Evolutionary conservation across 805 yeast species (phyloP).

Genomic region (Myxozyma kluyveri): DNA sequence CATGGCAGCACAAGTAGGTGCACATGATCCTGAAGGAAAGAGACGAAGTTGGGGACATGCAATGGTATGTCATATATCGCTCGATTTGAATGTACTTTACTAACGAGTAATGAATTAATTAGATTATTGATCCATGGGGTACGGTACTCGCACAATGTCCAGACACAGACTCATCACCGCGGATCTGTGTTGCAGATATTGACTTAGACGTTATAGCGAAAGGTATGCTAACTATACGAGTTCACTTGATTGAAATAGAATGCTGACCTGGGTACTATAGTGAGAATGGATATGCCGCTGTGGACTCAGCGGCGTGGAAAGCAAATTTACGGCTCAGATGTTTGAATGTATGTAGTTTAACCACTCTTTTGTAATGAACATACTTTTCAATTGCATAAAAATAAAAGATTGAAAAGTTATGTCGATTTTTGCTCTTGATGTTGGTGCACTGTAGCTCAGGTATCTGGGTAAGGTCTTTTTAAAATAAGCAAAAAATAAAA

Average conservation of each 20-base stretch:
- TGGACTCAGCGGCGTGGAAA: slow-evolving; percentile 64
- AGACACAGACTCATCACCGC: slow-evolving; percentile 45
- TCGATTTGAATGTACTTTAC: too few relatives aligned
- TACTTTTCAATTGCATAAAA: background rate
- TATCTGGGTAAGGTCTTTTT: too few relatives aligned
- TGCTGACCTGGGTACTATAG: slow-evolving; percentile 11
- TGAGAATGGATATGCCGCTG: slow-evolving; percentile 73
- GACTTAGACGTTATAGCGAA: slow-evolving; percentile 50
- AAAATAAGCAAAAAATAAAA: background rate
- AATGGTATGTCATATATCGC: too few relatives aligned
- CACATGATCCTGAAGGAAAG: slow-evolving; percentile 55
- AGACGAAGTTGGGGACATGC: slow-evolving; percentile 87
- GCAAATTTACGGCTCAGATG: slow-evolving; percentile 49
- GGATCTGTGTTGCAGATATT: slow-evolving; percentile 63
- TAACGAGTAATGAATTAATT: too few relatives aligned
- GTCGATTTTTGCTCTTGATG: background rate
- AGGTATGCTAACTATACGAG: slow-evolving; percentile 24
- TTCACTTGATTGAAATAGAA: background rate
- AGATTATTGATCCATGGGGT: slow-evolving; percentile 89
- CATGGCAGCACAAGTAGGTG: slow-evolving; percentile 88
- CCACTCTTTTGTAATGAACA: background rate
- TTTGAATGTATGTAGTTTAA: background rate
- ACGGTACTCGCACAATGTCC: slow-evolving; percentile 60
- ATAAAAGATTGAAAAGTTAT: too few relatives aligned
- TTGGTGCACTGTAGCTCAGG: background rate